Evolutionary conservation across 345 rosid genomes (phyloP).

Genomic region (Eucalyptus curtisii): DNA sequence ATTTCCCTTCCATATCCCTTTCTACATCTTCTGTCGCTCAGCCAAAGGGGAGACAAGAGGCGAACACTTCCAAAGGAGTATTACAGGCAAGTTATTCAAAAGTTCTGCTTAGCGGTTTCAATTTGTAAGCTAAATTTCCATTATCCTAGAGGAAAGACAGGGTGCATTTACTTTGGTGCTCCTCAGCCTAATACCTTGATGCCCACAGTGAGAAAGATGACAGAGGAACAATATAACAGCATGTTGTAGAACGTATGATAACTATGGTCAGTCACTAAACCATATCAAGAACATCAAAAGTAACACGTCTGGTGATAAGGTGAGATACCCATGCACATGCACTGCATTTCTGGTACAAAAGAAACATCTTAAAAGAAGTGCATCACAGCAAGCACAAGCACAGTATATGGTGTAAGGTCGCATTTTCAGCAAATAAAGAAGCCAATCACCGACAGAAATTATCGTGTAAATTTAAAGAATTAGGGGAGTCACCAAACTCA

Average conservation of each 20-base stretch:
- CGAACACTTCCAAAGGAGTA: not conserved
- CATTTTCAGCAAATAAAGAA: not conserved
- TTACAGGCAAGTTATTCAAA: not conserved
- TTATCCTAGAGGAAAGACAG: not conserved
- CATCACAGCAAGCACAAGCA: not conserved
- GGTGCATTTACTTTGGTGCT: not conserved
- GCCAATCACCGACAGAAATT: not conserved
- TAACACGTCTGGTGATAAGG: not conserved
- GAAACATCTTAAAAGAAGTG: not conserved
- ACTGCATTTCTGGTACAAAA: not conserved
- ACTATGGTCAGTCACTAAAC: not conserved
- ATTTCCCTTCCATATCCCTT: not conserved
- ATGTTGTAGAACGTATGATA: not conserved
- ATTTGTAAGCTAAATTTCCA: not conserved
- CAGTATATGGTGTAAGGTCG: not conserved
- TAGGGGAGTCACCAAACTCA: not conserved
- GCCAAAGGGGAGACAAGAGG: not conserved
- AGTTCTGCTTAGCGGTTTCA: not conserved
- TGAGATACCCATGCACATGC: not conserved
- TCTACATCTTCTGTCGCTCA: not conserved
- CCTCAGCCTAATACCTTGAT: not conserved
- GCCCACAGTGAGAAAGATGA: not conserved
- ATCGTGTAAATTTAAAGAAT: not conserved
- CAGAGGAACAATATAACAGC: not conserved
- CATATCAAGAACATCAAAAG: not conserved